phyloP scores from a whole-genome alignment of 2,329 filamentous ascomycete genomes.

The Leptoxyphium fumago region DNA sequence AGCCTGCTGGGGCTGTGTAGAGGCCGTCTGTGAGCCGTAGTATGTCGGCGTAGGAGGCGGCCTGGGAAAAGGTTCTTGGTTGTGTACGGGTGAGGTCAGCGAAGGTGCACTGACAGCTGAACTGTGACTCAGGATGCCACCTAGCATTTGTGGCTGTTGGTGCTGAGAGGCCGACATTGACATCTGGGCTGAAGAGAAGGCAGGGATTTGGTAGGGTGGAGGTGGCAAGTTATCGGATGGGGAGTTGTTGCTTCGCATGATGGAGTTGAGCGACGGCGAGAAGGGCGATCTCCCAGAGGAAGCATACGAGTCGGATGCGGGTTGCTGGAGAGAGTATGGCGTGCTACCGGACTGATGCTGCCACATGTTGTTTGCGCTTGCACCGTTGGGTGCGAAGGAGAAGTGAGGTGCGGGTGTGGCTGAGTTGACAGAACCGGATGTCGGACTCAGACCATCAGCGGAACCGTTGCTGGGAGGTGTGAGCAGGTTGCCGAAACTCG shows the following conservation, averaged over 20 bases:
- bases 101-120: slow-evolving; percentile 18
- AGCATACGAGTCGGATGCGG: slow-evolving; percentile 15
- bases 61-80: slow-evolving; percentile 43
- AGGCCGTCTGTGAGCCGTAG: slow-evolving; percentile 40
- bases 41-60: slow-evolving; percentile 48
- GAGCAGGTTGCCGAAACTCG: slow-evolving; percentile 46
- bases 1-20: slow-evolving; percentile 32
- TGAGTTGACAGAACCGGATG: slow-evolving; percentile 44
- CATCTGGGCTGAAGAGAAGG: slow-evolving; percentile 43
- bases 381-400: slow-evolving; percentile 43
- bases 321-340: slow-evolving; percentile 20
- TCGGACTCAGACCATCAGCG: slow-evolving; percentile 47
- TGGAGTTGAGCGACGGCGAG: slow-evolving; percentile 40
- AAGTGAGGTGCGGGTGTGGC: slow-evolving; percentile 45
- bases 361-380: slow-evolving; percentile 43
- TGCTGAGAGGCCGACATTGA: slow-evolving; percentile 34
- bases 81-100: slow-evolving; percentile 38
- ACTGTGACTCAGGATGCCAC: slow-evolving; percentile 26
- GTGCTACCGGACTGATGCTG: slow-evolving; percentile 33
- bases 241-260: slow-evolving; percentile 40
- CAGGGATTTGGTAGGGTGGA: slow-evolving; percentile 47
- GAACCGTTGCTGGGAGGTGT: slow-evolving; percentile 47
- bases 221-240: slow-evolving; percentile 48
- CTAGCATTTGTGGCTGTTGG: slow-evolving; percentile 29
- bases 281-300: slow-evolving; percentile 22